Evolutionary conservation across 2,329 filamentous ascomycete species (phyloP).

Genomic region (Remersonia thermophila): DNA sequence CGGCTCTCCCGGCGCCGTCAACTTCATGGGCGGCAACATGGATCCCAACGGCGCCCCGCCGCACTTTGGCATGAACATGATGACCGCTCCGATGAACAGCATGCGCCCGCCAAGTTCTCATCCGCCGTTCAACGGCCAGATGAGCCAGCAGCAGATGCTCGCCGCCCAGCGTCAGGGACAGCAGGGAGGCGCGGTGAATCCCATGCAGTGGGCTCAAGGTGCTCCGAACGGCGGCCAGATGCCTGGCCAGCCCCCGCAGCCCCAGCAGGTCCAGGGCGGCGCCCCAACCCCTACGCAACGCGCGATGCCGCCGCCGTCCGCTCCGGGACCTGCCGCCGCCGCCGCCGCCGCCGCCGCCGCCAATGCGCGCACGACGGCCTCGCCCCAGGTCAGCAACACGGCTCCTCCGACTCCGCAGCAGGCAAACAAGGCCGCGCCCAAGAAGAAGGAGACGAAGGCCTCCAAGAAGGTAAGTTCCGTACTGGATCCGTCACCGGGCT

Average conservation of each 20-base stretch:
- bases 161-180: slow-evolving; percentile 27
- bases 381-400: slow-evolving; percentile 49
- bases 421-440: slow-evolving; percentile 58
- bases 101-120: slow-evolving; percentile 61
- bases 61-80: slow-evolving; percentile 49
- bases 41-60: slow-evolving; percentile 42
- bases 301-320: slow-evolving; percentile 55
- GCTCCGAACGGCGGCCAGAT: slow-evolving; percentile 32
- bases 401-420: slow-evolving; percentile 69
- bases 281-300: slow-evolving; percentile 54
- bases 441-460: slow-evolving; percentile 61
- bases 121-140: slow-evolving; percentile 46
- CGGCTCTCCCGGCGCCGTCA: slow-evolving; percentile 49
- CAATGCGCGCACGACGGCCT: slow-evolving; percentile 44
- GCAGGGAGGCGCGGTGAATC: slow-evolving; percentile 36
- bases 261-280: slow-evolving; percentile 40
- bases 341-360: slow-evolving; percentile 25
- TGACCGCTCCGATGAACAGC: slow-evolving; percentile 44
- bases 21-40: slow-evolving; percentile 51
- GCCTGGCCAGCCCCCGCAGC: slow-evolving; percentile 33
- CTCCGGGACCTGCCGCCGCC: slow-evolving; percentile 29
- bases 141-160: slow-evolving; percentile 50
- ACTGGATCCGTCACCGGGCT: background rate
- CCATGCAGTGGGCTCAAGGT: slow-evolving; percentile 34
- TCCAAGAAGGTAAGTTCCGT: slow-evolving; percentile 52